Base-by-base conservation (phyloP, 2,329 filamentous ascomycete genomes). In the Fusarium penzigii region DNA sequence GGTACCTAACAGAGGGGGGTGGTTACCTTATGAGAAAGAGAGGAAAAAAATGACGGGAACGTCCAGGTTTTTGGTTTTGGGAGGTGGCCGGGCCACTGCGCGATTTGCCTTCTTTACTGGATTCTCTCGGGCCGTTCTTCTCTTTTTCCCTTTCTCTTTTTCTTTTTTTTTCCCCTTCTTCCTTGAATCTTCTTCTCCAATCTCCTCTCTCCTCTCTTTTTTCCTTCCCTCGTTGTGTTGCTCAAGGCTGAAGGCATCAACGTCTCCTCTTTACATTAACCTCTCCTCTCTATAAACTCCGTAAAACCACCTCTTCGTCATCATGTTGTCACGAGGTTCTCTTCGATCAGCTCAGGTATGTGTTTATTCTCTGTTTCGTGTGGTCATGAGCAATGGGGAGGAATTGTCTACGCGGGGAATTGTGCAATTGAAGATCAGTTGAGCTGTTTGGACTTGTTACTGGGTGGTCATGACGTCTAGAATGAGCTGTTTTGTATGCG, bases 281-380 rank as follows among this genome's bases (percentile, higher is more conserved):
- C 52, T 48, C 49, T 50, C 51, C 32, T 42, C 39, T 20, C 13
- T 40, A n/a, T n/a, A n/a, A 49, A 25, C 20, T 43, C 43, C 48
- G 29, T 36, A 45, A n/a, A 44, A n/a, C n/a, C 20, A 25, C 20
- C 20, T 25, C 20, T 25, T 42, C 54, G 56, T 55, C 70, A 80
- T 66, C 60, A 85, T 85, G 82, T 69, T 85, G 72, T 83, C 81
- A 70, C 79, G 80, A 73, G 78, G 77, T 73, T 80, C 81, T 68
- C 63, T 77, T 62, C 71, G 79, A 70, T 73, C 80, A 71, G 80
- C 81, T 64, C 79, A 83, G 81, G 82, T 84, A 78, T 62, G 58
- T 61, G 38, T 29, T 20, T 9, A 52, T 56, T 48, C 4, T 46
- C 40, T 46, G 48, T 6, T 6, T 50, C 29, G n/a, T 55, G 46